A percentile compares a stretch with the other conserved stretches of the same genome.
Evolutionary conservation across 2,329 filamentous ascomycete species (phyloP).

Genomic region (Trichoderma atroviride): DNA sequence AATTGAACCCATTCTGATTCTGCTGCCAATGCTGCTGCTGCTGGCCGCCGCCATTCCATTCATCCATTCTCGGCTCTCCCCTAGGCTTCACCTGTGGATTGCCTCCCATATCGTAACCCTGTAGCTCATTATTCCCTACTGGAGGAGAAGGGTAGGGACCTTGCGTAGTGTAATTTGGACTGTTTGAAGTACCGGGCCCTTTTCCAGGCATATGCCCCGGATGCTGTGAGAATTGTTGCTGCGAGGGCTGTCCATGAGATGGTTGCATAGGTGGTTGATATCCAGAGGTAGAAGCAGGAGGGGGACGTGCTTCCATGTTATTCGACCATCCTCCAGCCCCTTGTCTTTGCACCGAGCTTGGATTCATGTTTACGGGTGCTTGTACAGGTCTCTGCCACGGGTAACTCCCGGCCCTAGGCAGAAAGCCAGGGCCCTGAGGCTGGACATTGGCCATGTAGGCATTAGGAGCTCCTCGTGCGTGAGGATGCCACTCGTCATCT

Average conservation of each 20-base stretch:
- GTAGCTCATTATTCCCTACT: neutral
- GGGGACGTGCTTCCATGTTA: neutral
- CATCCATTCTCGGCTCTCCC: conserved; percentile 2
- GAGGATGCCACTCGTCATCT: conserved; percentile 14
- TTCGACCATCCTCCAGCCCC: neutral
- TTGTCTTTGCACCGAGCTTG: conserved; percentile 8
- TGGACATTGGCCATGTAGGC: conserved; percentile 1
- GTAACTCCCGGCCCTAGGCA: conserved; percentile 4
- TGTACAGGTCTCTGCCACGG: conserved; percentile 15
- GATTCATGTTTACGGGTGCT: conserved; percentile 7
- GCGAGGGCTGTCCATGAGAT: conserved; percentile 7
- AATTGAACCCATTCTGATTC: conserved; percentile 8
- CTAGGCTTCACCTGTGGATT: conserved; percentile 1
- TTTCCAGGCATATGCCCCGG: neutral
- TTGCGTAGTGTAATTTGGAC: conserved; percentile 1
- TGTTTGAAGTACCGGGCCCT: neutral
- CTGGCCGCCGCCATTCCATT: neutral
- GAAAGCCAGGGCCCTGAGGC: conserved; percentile 1
- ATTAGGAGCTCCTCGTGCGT: neutral
- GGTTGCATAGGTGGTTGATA: conserved; percentile 4
- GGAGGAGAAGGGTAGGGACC: neutral
- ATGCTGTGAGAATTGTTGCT: conserved; percentile 7
- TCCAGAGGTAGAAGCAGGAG: neutral
- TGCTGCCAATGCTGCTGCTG: conserved; percentile 18
- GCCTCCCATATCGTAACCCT: neutral